phyloP scores from a whole-genome alignment of 225 moss, liverwort and hornwort species.

The Pseudisothecium myosuroides region DNA sequence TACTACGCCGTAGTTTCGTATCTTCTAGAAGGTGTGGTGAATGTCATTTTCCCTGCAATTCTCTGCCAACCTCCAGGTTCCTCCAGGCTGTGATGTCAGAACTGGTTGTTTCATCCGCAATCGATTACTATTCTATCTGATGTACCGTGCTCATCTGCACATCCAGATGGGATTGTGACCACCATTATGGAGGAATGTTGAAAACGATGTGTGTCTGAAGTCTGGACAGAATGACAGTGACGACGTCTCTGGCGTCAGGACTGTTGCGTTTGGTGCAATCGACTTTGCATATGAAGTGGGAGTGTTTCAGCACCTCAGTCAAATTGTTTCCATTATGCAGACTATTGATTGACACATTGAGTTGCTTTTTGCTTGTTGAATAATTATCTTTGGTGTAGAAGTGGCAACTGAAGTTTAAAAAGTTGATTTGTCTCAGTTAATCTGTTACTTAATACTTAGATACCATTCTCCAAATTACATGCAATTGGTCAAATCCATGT shows the following conservation, averaged over 20 bases:
- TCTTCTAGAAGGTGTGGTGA: neutral
- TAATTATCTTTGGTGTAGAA: neutral
- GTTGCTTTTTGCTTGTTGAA: neutral
- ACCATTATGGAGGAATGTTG: neutral
- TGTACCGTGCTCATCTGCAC: neutral
- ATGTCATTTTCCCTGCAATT: no score
- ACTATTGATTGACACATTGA: neutral
- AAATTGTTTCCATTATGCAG: neutral
- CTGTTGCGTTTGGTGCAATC: neutral
- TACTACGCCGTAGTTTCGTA: neutral
- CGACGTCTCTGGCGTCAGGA: neutral
- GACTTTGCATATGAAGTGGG: neutral
- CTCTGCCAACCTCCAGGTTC: neutral
- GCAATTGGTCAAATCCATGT: neutral
- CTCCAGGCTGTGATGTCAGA: neutral
- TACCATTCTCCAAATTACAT: neutral
- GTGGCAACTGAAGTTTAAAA: neutral
- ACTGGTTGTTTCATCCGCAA: neutral
- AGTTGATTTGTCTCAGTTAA: neutral
- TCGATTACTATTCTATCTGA: neutral
- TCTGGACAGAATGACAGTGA: neutral
- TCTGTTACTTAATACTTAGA: neutral
- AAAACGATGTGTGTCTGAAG: neutral
- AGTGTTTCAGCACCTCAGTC: neutral
- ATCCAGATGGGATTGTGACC: neutral